Evolutionary conservation across 805 yeast species (phyloP).

Genomic region (Clavispora fructus): DNA sequence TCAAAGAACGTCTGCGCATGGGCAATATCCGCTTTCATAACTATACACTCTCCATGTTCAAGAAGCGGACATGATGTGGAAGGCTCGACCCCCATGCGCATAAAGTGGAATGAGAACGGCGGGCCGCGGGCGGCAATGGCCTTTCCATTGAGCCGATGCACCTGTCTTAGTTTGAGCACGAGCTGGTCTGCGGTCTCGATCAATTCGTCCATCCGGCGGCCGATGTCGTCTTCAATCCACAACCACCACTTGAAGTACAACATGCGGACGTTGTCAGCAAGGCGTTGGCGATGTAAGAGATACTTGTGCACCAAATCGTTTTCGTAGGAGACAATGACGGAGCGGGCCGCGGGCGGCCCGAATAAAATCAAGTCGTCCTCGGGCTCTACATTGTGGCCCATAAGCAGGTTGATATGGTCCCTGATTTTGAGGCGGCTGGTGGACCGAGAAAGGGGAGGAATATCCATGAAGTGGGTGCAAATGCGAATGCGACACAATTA

Average conservation of each 20-base stretch:
- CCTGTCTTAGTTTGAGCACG: not conserved
- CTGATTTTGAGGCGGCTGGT: not conserved
- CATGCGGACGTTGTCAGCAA: not conserved
- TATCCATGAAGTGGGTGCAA: not conserved
- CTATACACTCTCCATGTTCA: constrained; percentile 3
- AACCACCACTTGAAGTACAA: constrained; percentile 2
- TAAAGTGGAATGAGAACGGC: not conserved
- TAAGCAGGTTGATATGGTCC: not conserved
- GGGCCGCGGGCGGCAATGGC: constrained; percentile 1
- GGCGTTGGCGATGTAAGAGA: constrained; percentile 1
- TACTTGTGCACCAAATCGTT: constrained; percentile 1
- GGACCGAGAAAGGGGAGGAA: not conserved
- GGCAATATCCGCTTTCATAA: constrained; percentile 1
- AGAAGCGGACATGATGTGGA: not conserved
- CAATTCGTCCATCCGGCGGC: constrained; percentile 3
- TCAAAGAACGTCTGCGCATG: constrained; percentile 1
- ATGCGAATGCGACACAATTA: not conserved
- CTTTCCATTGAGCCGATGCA: not conserved
- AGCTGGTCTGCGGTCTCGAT: constrained; percentile 1
- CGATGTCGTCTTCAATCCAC: not conserved
- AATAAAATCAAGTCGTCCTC: not conserved
- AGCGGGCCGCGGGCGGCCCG: not conserved
- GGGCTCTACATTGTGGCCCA: not conserved
- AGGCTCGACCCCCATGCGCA: not conserved
- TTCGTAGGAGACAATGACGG: not conserved